Conservation (phyloP, 2,329 filamentous ascomycete species). For the Ophiocordyceps sinensis region DNA sequence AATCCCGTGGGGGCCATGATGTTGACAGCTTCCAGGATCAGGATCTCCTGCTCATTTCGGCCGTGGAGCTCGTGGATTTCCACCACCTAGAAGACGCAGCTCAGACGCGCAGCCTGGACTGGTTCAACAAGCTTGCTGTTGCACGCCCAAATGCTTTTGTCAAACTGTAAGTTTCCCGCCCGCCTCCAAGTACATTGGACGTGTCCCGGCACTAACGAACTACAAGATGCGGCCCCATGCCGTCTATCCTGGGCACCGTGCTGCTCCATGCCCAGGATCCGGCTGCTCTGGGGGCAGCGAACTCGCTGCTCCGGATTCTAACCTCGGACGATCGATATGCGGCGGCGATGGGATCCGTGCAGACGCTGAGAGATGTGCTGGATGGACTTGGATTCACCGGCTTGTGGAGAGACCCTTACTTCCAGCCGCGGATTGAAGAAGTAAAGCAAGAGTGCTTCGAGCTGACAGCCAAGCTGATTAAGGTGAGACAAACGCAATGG, state of each 20-base stretch:
- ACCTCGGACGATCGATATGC: conserved; percentile 38
- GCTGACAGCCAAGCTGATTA: conserved; percentile 45
- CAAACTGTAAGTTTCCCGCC: conserved; percentile 29
- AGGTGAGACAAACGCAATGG: conserved; percentile 25
- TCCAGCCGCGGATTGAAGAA: conserved; percentile 32
- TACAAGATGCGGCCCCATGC: conserved; percentile 38
- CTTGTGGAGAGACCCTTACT: conserved; percentile 34
- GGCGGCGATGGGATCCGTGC: conserved; percentile 29
- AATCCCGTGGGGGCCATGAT: conserved; percentile 11
- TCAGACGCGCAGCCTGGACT: conserved; percentile 42
- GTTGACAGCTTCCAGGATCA: conserved; percentile 39
- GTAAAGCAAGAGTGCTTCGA: conserved; percentile 36
- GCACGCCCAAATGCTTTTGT: conserved; percentile 41
- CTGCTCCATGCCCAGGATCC: conserved; percentile 49
- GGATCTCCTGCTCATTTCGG: conserved; percentile 47
- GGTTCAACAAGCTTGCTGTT: conserved; percentile 43
- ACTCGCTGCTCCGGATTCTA: conserved; percentile 43
- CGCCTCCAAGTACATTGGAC: background rate
- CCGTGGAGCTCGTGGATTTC: conserved; percentile 53
- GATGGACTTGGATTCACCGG: conserved; percentile 49
- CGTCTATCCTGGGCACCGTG: conserved; percentile 44
- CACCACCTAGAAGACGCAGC: conserved; percentile 47
- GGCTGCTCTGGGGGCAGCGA: conserved; percentile 43
- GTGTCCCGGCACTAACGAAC: conserved; percentile 15
- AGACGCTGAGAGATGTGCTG: conserved; percentile 35